Base-by-base conservation (phyloP, 176 grass and related monocot genomes). In the Tillandsia fasciculata region DNA sequence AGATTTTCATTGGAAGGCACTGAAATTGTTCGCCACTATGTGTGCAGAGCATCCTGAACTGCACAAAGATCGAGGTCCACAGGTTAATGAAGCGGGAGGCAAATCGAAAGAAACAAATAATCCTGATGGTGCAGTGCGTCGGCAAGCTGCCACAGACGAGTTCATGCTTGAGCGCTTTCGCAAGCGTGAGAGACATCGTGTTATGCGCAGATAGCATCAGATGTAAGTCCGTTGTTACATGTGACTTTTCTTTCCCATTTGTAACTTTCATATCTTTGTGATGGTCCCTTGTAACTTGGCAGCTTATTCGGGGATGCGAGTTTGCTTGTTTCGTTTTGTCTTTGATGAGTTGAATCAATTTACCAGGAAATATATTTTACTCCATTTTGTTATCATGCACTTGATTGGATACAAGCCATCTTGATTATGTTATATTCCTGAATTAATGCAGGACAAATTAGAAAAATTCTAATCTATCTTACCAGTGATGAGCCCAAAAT, bases 131-230 rank as follows among this genome's bases (percentile, higher is more conserved):
- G 68, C 70, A 64, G 72, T 47, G 12, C 66, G 82, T 57, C 84
- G 88, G 80, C 84, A 91, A 84, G 82, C 84, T 80, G 88, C 88
- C 59, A 91, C 81, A 5, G 89, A 91, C 75, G 72, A 91, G 54
- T 68, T 91, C 11, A 77, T 91, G 79, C 89, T 91, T n/a, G 50
- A 87, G 58, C 81, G 89, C 64, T 91, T 91, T 68, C 89, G 84
- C 53, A 91, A 85, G 77, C 78, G 84, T 77, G 89, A 91, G 78
- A 91, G 84, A 82, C 73, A 85, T 68, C 89, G 82, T 75, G 84
- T 33, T 10, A 79, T 85, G 73, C 84, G 89, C 51, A 84, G 88
- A 77, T 87, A 87, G 65, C 15, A 58, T 23, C 50, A 50, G 9
- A 26, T 65, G 48, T 65, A 74, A 66, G 9, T 54, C 15, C 54